Base-by-base conservation (phyloP, 176 grass and related monocot genomes). In the Musa troglodytarum region DNA sequence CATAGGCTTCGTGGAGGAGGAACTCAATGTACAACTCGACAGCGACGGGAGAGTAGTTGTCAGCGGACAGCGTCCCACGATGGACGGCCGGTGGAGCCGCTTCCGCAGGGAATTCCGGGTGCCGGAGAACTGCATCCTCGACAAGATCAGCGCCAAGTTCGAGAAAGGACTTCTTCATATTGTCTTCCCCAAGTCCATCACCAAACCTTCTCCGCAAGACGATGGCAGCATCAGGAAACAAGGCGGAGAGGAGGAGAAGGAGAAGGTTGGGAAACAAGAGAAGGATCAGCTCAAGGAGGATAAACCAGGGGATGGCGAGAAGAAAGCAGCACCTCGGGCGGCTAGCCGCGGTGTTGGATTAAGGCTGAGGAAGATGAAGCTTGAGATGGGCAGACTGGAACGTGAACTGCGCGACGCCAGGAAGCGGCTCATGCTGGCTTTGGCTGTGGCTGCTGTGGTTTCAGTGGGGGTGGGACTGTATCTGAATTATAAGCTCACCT, bases 101-200 rank as follows among this genome's bases (percentile, higher is more conserved):
- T 74, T 74, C 71, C 22, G 51, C 71, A 74, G 56, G 71, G 53
- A 53, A 11, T 56, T 74, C 24, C 71, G 28, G 9, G 1, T 56
- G 21, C 71, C 71, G 11, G 11, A 14, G 51, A 55, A 74, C 14
- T 74, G 52, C 71, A 29, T 55, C 0, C 2, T 11, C 14, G 12
- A 28, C 0, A 17, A 28, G 11, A 26, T 74, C 10, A 2, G 11
- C 1, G 71, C 49, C 22, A 74, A 23, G 23, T 53, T 55, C 17
- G 71, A 74, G 11, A 10, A 57, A 11, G 52, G 52, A 56, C 21
- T 55, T 2, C 53, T 74, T 12, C 16, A 2, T 9, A 17, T 74
- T 12, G 52, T 74, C 22, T 12, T 74, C 9, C 71, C 71, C 3
- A 74, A 74, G 56, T 58, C 56, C 2, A 58, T 4, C 7, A 19